Conservation (phyloP, 805 yeast genomes). For the Metschnikowia orientalis region DNA sequence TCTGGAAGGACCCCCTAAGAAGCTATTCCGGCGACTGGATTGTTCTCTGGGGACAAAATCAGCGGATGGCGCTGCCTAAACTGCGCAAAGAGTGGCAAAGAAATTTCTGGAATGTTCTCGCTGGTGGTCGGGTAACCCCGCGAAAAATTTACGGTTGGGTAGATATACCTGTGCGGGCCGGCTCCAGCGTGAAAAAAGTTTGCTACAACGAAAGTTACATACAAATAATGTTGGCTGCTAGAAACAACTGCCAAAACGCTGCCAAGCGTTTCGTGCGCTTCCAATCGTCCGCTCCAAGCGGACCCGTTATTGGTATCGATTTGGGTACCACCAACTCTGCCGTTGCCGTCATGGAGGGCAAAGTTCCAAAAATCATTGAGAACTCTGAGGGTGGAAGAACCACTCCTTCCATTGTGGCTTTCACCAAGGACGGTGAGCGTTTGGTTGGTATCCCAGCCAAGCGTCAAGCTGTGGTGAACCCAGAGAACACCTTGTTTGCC, state of each 20-base stretch:
- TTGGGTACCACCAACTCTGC: constrained; percentile 89
- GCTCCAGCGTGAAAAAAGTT: background rate
- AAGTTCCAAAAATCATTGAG: constrained; percentile 71
- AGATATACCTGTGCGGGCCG: background rate
- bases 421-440: constrained; percentile 78
- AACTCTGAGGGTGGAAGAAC: constrained; percentile 63
- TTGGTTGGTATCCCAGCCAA: constrained; percentile 93
- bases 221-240: constrained; percentile 39
- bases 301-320: constrained; percentile 78
- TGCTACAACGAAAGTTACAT: too few relatives aligned
- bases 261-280: constrained; percentile 30
- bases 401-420: constrained; percentile 93
- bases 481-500: constrained; percentile 89
- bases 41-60: background rate
- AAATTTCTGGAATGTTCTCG: constrained; percentile 17
- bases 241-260: constrained; percentile 35
- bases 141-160: constrained; percentile 19
- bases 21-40: background rate
- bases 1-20: too few relatives aligned
- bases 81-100: constrained; percentile 1
- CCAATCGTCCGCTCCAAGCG: constrained; percentile 24
- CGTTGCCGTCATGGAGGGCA: constrained; percentile 79
- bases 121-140: constrained; percentile 23
- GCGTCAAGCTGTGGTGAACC: constrained; percentile 93
- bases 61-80: background rate